These are phyloP conservation scores for Leishmania braziliensis DNA, from an alignment of 208 protist species.

Conservation along the genomic window DNA sequence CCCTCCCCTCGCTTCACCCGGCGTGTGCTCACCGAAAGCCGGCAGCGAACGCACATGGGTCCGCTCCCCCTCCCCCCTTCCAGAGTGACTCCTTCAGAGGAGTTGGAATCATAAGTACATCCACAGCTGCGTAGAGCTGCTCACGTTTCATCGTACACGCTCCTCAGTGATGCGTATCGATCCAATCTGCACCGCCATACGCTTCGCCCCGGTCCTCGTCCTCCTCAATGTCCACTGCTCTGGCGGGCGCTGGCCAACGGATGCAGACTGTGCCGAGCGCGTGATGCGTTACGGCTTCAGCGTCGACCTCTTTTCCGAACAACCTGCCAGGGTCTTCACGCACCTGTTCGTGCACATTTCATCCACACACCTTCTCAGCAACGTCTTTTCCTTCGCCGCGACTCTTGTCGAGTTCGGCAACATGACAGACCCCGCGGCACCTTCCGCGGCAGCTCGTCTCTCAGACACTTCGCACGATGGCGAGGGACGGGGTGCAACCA, in stretches of 20 bases:
- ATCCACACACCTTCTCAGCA: slow-evolving; percentile 51
- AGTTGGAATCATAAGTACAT: background rate
- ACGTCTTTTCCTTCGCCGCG: slow-evolving; percentile 46
- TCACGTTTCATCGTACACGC: background rate
- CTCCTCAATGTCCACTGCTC: slow-evolving; percentile 58
- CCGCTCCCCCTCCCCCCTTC: background rate
- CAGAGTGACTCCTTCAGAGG: background rate
- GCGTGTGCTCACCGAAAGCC: too few species aligned
- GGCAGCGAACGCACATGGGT: background rate
- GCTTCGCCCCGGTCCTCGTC: slow-evolving; percentile 51
- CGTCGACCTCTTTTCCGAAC: slow-evolving; percentile 30
- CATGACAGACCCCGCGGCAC: slow-evolving; percentile 6
- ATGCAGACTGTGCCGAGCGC: slow-evolving; percentile 36
- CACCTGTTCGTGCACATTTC: slow-evolving; percentile 70
- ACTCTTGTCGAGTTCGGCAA: slow-evolving; percentile 61
- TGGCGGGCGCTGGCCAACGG: slow-evolving; percentile 47
- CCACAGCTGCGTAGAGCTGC: background rate
- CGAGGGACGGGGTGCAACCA: background rate
- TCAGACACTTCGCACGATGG: background rate
- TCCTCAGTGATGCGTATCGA: slow-evolving; percentile 17
- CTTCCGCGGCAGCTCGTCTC: slow-evolving; percentile 19
- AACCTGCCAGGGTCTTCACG: slow-evolving; percentile 41
- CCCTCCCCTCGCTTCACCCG: background rate
- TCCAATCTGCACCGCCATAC: slow-evolving; percentile 43
- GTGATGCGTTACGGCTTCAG: slow-evolving; percentile 57